These are phyloP conservation scores for Tricladium varicosporioides DNA, from an alignment of 2,329 filamentous ascomycete species.

Conservation along the genomic window DNA sequence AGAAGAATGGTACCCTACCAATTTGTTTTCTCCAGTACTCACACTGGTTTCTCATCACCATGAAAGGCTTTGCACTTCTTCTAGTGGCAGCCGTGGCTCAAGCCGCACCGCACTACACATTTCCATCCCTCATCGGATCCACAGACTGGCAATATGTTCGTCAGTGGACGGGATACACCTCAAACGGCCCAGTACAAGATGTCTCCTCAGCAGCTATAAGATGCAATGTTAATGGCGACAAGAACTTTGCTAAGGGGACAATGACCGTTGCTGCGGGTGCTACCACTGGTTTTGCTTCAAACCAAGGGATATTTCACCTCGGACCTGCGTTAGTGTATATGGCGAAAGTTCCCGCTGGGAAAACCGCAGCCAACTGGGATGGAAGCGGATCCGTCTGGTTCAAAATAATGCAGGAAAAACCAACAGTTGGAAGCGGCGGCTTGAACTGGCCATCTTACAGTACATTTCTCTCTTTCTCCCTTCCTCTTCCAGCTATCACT, in stretches of 20 bases:
- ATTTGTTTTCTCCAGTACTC: too few relatives aligned
- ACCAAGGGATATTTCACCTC: neutral
- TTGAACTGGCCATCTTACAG: neutral
- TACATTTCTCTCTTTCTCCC: too few relatives aligned
- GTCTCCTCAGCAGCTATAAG: neutral
- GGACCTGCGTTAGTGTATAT: neutral
- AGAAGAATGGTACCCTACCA: too few relatives aligned
- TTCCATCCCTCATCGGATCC: neutral
- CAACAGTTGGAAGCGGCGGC: neutral
- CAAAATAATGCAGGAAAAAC: neutral
- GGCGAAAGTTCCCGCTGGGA: neutral
- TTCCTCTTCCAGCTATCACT: too few relatives aligned
- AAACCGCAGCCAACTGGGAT: neutral
- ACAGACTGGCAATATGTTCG: neutral
- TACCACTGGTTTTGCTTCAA: neutral
- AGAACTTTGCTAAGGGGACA: neutral
- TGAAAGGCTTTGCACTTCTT: too few relatives aligned
- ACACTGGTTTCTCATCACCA: too few relatives aligned
- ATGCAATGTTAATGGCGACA: neutral
- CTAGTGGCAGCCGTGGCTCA: too few relatives aligned
- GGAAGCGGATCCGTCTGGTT: neutral
- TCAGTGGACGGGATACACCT: neutral
- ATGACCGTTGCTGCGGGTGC: neutral
- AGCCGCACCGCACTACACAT: neutral
- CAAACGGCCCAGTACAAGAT: neutral